A percentile compares a stretch with the other conserved stretches of the same genome.
These are phyloP conservation scores for Blastobotrys serpentis DNA, from an alignment of 1,139 yeast species.

Conservation along the genomic window DNA sequence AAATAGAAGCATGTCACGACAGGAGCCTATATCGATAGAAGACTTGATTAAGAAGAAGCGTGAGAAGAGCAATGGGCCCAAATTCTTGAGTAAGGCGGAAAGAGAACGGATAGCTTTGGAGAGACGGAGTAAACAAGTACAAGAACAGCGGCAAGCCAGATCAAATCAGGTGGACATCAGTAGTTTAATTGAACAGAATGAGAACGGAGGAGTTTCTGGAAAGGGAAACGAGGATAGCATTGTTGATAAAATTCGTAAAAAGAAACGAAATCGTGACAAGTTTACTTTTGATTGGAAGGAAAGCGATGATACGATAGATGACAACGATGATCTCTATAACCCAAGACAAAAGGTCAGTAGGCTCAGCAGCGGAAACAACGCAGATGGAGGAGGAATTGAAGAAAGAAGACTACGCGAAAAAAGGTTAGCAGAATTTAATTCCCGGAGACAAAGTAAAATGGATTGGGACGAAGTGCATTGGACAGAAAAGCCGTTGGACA, in stretches of 20 bases:
- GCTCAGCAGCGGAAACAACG: no score
- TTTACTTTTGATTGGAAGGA: conserved; percentile 72
- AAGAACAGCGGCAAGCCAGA: neutral
- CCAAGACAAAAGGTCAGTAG: conserved; percentile 8
- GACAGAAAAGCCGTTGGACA: conserved; percentile 59
- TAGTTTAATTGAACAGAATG: no score
- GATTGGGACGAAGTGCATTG: conserved; percentile 52
- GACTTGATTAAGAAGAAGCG: conserved; percentile 42
- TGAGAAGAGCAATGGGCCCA: conserved; percentile 40
- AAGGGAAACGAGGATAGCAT: no score
- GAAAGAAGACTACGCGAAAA: conserved; percentile 25
- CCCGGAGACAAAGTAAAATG: conserved; percentile 22
- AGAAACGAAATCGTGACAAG: conserved; percentile 32
- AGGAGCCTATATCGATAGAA: conserved; percentile 43
- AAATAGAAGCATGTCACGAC: neutral
- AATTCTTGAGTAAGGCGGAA: conserved; percentile 50
- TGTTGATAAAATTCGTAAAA: conserved; percentile 11
- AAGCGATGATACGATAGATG: conserved; percentile 60
- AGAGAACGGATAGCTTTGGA: conserved; percentile 41
- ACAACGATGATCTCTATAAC: conserved; percentile 45
- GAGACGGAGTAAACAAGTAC: conserved; percentile 5
- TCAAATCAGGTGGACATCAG: no score
- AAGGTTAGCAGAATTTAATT: conserved; percentile 21
- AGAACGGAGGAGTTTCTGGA: no score
- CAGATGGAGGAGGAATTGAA: conserved; percentile 36